A percentile compares a stretch with the other conserved stretches of the same genome.
These are phyloP conservation scores for Rhodotorula toruloides DNA, from an alignment of 768 basidiomycete genomes.

Conservation along the genomic window DNA sequence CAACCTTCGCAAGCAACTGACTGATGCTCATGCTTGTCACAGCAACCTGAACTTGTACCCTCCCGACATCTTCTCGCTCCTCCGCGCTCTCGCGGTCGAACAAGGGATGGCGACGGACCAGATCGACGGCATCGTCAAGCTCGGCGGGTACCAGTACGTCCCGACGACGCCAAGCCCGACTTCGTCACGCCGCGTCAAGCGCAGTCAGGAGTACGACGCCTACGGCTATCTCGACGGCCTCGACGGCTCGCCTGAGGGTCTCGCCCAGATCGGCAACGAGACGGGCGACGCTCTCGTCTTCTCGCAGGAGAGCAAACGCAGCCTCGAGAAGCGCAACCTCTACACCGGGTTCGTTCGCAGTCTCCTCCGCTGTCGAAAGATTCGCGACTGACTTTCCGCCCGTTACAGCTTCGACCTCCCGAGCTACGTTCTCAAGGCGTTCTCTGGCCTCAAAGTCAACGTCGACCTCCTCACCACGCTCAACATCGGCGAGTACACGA, in stretches of 20 bases:
- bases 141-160: constrained; percentile 60
- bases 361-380: background rate
- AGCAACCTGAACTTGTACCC: constrained; percentile 65
- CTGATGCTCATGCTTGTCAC: constrained; percentile 36
- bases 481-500: constrained; percentile 62
- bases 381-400: fast-evolving
- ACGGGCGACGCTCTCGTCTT: constrained; percentile 43
- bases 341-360: constrained; percentile 53
- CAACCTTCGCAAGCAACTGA: background rate
- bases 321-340: constrained; percentile 47
- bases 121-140: constrained; percentile 60
- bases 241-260: no score
- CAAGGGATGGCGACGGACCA: constrained; percentile 60
- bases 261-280: no score
- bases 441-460: constrained; percentile 61
- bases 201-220: background rate
- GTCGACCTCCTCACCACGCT: constrained; percentile 57
- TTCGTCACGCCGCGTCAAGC: background rate
- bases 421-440: constrained; percentile 61
- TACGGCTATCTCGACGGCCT: background rate
- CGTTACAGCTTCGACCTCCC: constrained; percentile 58
- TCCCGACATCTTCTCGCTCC: constrained; percentile 63
- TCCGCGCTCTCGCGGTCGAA: constrained; percentile 61
- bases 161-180: constrained; percentile 6
- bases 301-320: constrained; percentile 46